Evolutionary conservation across 2,329 filamentous ascomycete species (phyloP).

Genomic region (Byssochlamys sp.): DNA sequence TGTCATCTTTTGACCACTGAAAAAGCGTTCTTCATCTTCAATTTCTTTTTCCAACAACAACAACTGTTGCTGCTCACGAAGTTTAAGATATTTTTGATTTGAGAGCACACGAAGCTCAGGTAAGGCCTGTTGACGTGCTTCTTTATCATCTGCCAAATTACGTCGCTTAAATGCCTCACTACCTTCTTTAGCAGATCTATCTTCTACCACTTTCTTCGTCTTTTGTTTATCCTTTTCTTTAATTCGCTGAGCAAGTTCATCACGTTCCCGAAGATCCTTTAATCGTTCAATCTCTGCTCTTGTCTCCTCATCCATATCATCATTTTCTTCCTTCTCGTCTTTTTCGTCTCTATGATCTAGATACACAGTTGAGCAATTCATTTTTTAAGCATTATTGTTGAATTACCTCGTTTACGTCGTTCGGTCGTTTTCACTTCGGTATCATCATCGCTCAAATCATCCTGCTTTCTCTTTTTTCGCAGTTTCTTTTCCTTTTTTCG

Average conservation of each 20-base stretch:
- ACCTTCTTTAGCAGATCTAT: constrained; percentile 48
- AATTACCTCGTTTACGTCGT: no score
- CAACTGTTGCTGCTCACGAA: constrained; percentile 76
- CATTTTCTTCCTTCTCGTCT: no score
- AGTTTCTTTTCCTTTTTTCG: no score
- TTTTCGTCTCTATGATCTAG: no score
- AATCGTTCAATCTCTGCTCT: constrained; percentile 50
- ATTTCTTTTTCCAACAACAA: constrained; percentile 84
- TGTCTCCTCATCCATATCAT: constrained; percentile 52
- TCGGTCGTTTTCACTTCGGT: no score
- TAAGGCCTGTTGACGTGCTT: constrained; percentile 60
- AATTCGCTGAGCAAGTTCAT: constrained; percentile 69
- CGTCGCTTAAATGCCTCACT: constrained; percentile 52
- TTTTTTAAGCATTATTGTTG: no score
- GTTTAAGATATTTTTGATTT: constrained; percentile 84
- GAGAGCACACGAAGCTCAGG: constrained; percentile 76
- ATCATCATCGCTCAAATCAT: no score
- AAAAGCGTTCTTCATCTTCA: constrained; percentile 73
- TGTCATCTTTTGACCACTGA: constrained; percentile 64
- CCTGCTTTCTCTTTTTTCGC: no score
- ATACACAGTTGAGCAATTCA: no score
- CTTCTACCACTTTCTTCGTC: constrained; percentile 59
- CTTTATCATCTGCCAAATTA: constrained; percentile 56
- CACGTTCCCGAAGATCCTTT: constrained; percentile 63
- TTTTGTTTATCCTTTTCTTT: constrained; percentile 61